phyloP scores from a whole-genome alignment of 2,329 filamentous ascomycete species.

The Lecanicillium sp. region DNA sequence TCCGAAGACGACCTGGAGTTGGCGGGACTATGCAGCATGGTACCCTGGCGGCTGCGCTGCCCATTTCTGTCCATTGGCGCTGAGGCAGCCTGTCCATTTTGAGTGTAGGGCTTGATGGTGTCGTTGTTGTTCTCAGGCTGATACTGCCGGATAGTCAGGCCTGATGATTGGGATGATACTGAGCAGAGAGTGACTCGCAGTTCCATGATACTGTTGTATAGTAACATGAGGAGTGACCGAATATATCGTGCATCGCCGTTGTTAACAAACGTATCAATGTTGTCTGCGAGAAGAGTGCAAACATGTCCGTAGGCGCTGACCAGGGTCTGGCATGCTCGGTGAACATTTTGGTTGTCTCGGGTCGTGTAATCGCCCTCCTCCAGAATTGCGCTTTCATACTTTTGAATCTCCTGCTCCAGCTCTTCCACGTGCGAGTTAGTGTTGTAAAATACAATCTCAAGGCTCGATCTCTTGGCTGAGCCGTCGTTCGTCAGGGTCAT shows the following conservation, averaged over 20 bases:
- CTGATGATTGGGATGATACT: constrained; percentile 23
- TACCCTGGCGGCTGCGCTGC: constrained; percentile 29
- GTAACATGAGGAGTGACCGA: constrained; percentile 55
- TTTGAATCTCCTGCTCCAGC: constrained; percentile 58
- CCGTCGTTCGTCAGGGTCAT: constrained; percentile 56
- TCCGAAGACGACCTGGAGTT: constrained; percentile 34
- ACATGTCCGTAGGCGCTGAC: constrained; percentile 61
- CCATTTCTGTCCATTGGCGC: constrained; percentile 10
- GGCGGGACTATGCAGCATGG: constrained; percentile 41
- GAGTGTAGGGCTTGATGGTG: constrained; percentile 42
- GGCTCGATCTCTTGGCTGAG: constrained; percentile 54
- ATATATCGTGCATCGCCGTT: constrained; percentile 63
- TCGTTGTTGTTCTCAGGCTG: constrained; percentile 30
- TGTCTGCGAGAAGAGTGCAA: constrained; percentile 53
- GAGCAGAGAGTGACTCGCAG: constrained; percentile 49
- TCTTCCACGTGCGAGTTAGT: constrained; percentile 61
- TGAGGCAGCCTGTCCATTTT: constrained; percentile 39
- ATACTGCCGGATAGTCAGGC: constrained; percentile 15
- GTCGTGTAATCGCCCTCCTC: constrained; percentile 41
- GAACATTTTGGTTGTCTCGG: constrained; percentile 57
- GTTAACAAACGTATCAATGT: constrained; percentile 58
- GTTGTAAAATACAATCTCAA: constrained; percentile 63
- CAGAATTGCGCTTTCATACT: constrained; percentile 44
- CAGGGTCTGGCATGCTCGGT: constrained; percentile 56
- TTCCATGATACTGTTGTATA: constrained; percentile 64